Percentiles rank a stretch among this genome's conserved stretches.
phyloP scores from a whole-genome alignment of 2,329 filamentous ascomycete genomes.

The Scorias spongiosa region DNA sequence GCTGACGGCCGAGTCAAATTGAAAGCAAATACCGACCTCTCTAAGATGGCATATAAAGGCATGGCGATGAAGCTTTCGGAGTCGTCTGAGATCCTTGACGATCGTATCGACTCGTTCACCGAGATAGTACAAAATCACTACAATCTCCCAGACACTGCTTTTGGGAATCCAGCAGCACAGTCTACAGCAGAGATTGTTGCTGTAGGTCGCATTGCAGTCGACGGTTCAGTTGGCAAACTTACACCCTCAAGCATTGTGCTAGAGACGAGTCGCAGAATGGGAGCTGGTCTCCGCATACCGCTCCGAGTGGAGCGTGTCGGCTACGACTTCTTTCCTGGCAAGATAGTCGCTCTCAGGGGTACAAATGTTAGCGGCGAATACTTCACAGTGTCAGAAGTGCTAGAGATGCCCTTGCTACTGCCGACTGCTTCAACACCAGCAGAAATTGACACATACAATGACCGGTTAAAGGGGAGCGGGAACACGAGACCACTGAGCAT shows the following conservation, averaged over 20 bases:
- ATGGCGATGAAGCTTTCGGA: conserved; percentile 92
- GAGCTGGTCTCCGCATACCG: conserved; percentile 67
- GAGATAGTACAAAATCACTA: conserved; percentile 59
- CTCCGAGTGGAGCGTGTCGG: conserved; percentile 57
- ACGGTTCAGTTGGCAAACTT: conserved; percentile 70
- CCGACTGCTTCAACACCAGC: conserved; percentile 55
- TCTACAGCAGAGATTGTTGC: conserved; percentile 77
- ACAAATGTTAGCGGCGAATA: conserved; percentile 75
- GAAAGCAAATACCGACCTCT: conserved; percentile 72
- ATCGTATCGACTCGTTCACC: conserved; percentile 82
- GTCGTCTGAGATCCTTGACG: conserved; percentile 82
- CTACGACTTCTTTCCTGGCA: conserved; percentile 85
- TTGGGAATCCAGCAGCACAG: conserved; percentile 75
- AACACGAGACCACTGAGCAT: conserved; percentile 54
- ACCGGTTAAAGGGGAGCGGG: conserved; percentile 50
- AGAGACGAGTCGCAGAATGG: conserved; percentile 72
- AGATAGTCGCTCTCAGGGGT: conserved; percentile 76
- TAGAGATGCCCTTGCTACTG: conserved; percentile 59
- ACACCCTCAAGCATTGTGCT: conserved; percentile 75
- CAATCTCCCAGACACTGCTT: conserved; percentile 59
- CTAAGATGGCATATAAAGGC: conserved; percentile 81
- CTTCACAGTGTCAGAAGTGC: conserved; percentile 64
- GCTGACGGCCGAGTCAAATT: conserved; percentile 67
- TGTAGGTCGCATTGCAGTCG: conserved; percentile 80
- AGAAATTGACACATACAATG: conserved; percentile 52